phyloP scores from a whole-genome alignment of 1,284 basidiomycete species.

The Ustilago sp. region DNA sequence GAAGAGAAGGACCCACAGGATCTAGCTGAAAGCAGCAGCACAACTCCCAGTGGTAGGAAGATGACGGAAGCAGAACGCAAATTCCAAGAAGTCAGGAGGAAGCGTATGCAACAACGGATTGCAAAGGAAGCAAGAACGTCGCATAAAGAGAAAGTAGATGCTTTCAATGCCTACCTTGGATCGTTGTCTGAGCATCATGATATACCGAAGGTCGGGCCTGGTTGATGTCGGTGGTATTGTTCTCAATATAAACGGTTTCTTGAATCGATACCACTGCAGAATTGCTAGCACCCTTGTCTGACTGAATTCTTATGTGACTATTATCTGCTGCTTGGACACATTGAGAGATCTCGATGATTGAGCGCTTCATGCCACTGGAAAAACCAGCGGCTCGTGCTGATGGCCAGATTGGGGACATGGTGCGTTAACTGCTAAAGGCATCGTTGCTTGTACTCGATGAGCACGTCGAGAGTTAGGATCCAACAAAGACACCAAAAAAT shows the following conservation, averaged over 20 bases:
- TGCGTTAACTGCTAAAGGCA: too few relatives aligned
- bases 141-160: conserved; percentile 94
- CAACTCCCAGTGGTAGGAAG: conserved; percentile 72
- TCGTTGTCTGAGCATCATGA: conserved; percentile 90
- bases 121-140: conserved; percentile 84
- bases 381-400: too few relatives aligned
- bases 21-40: conserved; percentile 59
- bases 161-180: conserved; percentile 86
- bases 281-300: background rate
- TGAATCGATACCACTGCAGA: background rate
- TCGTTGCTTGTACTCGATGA: too few relatives aligned
- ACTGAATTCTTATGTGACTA: background rate
- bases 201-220: conserved; percentile 80
- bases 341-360: too few relatives aligned
- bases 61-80: conserved; percentile 87
- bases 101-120: conserved; percentile 82
- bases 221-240: conserved; percentile 10
- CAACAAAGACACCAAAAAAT: too few relatives aligned
- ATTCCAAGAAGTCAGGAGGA: conserved; percentile 86
- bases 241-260: background rate
- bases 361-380: too few relatives aligned
- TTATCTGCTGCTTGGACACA: too few relatives aligned
- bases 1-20: background rate
- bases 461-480: too few relatives aligned
- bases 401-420: too few relatives aligned